These are phyloP conservation scores for Selaginella tamariscina DNA, from an alignment of 75 land plant genomes.

Conservation along the genomic window DNA sequence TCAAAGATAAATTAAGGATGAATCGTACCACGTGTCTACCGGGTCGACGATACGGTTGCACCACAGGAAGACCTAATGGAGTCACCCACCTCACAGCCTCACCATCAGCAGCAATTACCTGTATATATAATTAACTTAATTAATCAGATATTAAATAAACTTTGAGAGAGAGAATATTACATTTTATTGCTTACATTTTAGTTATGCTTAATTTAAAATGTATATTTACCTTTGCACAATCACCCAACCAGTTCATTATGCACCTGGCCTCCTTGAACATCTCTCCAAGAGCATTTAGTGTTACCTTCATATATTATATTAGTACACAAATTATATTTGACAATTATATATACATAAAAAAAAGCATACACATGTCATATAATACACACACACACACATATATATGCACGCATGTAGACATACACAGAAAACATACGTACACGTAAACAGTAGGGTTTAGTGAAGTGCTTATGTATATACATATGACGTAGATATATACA, in stretches of 20 bases:
- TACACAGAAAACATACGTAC: too few relatives aligned
- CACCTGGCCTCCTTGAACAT: slow-evolving; percentile 8
- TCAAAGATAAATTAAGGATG: background rate
- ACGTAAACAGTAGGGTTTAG: too few relatives aligned
- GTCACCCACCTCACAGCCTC: slow-evolving; percentile 46
- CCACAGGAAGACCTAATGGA: slow-evolving; percentile 22
- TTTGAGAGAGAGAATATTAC: background rate
- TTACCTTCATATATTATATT: too few relatives aligned
- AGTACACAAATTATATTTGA: too few relatives aligned
- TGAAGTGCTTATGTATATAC: too few relatives aligned
- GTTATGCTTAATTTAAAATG: background rate
- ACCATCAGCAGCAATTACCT: slow-evolving; percentile 48
- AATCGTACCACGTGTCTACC: slow-evolving; percentile 2
- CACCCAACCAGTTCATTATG: slow-evolving; percentile 10
- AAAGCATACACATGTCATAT: too few relatives aligned
- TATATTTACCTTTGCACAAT: slow-evolving; percentile 7
- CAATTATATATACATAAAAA: too few relatives aligned
- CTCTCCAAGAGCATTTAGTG: slow-evolving; percentile 7
- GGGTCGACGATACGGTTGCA: slow-evolving; percentile 7
- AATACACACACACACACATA: too few relatives aligned
- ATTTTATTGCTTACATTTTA: background rate
- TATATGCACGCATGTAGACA: too few relatives aligned
- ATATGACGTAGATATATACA: too few relatives aligned
- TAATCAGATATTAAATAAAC: too few relatives aligned
- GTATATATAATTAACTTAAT: too few relatives aligned